A percentile compares a stretch with the other conserved stretches of the same genome.
phyloP scores from a whole-genome alignment of 108 stramenopile genomes.

The Bacterosira constricta region DNA sequence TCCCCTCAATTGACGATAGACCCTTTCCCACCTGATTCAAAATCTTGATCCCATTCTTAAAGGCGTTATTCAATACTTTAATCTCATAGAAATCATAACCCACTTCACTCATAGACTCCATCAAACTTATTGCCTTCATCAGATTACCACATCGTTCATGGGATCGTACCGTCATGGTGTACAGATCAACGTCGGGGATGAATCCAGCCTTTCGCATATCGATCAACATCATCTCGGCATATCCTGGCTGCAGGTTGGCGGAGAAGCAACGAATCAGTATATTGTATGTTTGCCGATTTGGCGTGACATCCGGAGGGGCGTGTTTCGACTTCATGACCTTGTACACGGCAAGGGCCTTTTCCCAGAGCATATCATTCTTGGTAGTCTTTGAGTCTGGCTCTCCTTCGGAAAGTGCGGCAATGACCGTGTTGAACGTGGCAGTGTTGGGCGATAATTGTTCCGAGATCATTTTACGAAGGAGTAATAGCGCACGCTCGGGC shows the following conservation, averaged over 20 bases:
- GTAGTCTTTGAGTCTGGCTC: slow-evolving; percentile 18
- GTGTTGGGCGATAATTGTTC: slow-evolving; percentile 77
- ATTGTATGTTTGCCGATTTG: slow-evolving; percentile 81
- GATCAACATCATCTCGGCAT: slow-evolving; percentile 70
- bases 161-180: slow-evolving; percentile 72
- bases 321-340: slow-evolving; percentile 64
- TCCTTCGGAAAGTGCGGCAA: slow-evolving; percentile 67
- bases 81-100: slow-evolving; percentile 83
- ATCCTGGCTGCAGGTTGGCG: slow-evolving; percentile 50
- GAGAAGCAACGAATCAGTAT: slow-evolving; percentile 71
- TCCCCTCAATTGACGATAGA: slow-evolving; percentile 7
- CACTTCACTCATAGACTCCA: slow-evolving; percentile 81
- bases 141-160: slow-evolving; percentile 81
- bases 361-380: slow-evolving; percentile 35
- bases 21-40: slow-evolving; percentile 65
- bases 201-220: slow-evolving; percentile 76
- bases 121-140: slow-evolving; percentile 69
- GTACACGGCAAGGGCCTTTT: slow-evolving; percentile 69
- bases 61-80: slow-evolving; percentile 72
- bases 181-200: slow-evolving; percentile 79
- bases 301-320: slow-evolving; percentile 25
- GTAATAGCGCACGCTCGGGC: slow-evolving; percentile 62
- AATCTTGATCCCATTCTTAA: slow-evolving; percentile 74
- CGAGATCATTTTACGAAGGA: slow-evolving; percentile 76
- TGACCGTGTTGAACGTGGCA: slow-evolving; percentile 80